These are phyloP conservation scores for Camptophora hylomeconis DNA, from an alignment of 2,329 filamentous ascomycete species.

Conservation along the genomic window DNA sequence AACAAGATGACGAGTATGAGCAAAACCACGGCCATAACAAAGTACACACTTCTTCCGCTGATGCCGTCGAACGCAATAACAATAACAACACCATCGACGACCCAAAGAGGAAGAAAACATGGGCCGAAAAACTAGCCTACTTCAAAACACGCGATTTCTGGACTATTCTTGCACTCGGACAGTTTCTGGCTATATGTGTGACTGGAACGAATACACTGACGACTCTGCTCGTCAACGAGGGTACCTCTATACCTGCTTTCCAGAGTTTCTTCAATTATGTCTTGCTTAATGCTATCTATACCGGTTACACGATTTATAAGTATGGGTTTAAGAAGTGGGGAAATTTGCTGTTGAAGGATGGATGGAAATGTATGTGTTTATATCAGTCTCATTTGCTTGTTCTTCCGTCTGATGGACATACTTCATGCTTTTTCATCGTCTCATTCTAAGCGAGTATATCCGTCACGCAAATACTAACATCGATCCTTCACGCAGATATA, in stretches of 20 bases:
- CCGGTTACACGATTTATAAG: slow-evolving; percentile 61
- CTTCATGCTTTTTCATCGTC: neutral
- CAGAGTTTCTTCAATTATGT: slow-evolving; percentile 94
- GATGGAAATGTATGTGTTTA: slow-evolving; percentile 61
- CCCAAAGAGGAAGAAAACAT: slow-evolving; percentile 32
- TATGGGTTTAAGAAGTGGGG: slow-evolving; percentile 64
- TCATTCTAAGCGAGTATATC: too few relatives aligned
- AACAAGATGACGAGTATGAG: too few relatives aligned
- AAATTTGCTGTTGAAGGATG: slow-evolving; percentile 51
- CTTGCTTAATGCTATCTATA: slow-evolving; percentile 70
- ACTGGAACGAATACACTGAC: slow-evolving; percentile 88
- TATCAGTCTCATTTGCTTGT: neutral
- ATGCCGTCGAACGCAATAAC: slow-evolving; percentile 17
- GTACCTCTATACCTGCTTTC: slow-evolving; percentile 81
- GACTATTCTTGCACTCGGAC: slow-evolving; percentile 65
- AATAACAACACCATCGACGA: slow-evolving; percentile 25
- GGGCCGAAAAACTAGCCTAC: slow-evolving; percentile 45
- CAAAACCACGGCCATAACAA: too few relatives aligned
- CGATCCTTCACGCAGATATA: slow-evolving; percentile 39
- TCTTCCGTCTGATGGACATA: neutral
- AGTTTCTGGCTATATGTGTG: slow-evolving; percentile 78
- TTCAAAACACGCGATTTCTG: slow-evolving; percentile 79
- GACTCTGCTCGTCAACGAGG: slow-evolving; percentile 52
- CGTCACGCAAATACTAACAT: too few relatives aligned
- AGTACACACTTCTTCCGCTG: too few relatives aligned